Conservation (phyloP, 192 early-diverging fungal genomes). For the Gaertneriomyces sp. region DNA sequence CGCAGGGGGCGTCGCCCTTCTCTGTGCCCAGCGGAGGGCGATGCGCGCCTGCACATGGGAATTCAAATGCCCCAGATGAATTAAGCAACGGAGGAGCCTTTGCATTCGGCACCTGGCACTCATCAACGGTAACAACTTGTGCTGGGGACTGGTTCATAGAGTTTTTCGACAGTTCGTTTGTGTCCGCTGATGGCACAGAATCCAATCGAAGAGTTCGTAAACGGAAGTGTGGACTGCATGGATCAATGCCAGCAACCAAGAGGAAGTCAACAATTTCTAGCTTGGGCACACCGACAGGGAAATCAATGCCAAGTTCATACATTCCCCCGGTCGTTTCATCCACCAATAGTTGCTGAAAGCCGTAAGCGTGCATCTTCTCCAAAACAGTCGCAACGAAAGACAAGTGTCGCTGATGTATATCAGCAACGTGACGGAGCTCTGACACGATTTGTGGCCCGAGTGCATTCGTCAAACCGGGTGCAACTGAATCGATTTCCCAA, state of each 20-base stretch:
- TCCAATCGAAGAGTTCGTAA: too few species aligned
- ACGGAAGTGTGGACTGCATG: constrained; percentile 18
- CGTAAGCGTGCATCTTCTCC: constrained; percentile 8
- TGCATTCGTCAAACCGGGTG: not conserved
- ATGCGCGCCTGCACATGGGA: too few species aligned
- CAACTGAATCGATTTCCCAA: constrained; percentile 25
- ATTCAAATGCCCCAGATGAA: too few species aligned
- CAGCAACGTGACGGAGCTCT: constrained; percentile 14
- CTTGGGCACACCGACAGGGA: constrained; percentile 5
- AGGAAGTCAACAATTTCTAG: constrained; percentile 9
- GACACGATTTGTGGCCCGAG: not conserved
- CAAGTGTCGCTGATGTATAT: constrained; percentile 15
- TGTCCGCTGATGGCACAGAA: too few species aligned
- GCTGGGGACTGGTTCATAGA: too few species aligned
- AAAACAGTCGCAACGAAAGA: constrained; percentile 5
- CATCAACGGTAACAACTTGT: too few species aligned
- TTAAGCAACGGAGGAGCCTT: too few species aligned
- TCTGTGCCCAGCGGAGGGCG: too few species aligned
- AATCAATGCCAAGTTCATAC: constrained; percentile 17
- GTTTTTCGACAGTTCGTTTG: too few species aligned
- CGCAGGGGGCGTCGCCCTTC: too few species aligned
- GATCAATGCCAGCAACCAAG: constrained; percentile 27
- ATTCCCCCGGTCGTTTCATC: constrained; percentile 7
- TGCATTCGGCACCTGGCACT: too few species aligned
- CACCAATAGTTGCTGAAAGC: constrained; percentile 3